Evolutionary conservation across 305 asterid species (phyloP).

Genomic region (Rubia peregrina): DNA sequence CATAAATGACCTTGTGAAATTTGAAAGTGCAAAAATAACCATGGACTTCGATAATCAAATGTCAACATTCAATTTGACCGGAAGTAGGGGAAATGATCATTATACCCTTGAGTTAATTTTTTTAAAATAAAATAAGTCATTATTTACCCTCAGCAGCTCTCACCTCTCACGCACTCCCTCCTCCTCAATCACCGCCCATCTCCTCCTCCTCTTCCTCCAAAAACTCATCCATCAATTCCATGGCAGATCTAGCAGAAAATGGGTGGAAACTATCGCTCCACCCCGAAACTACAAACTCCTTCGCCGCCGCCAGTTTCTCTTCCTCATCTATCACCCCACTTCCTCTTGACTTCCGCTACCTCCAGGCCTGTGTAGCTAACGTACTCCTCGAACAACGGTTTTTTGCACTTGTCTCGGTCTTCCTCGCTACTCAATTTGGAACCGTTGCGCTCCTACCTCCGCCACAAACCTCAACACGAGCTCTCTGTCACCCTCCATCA

Average conservation of each 20-base stretch:
- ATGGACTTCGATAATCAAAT: too few relatives aligned
- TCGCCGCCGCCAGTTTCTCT: slow-evolving; percentile 41
- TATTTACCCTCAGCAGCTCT: too few relatives aligned
- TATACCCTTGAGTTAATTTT: too few relatives aligned
- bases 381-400: slow-evolving; percentile 35
- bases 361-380: slow-evolving; percentile 26
- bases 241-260: slow-evolving; percentile 49
- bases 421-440: slow-evolving; percentile 33
- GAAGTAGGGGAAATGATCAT: too few relatives aligned
- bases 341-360: slow-evolving; percentile 44
- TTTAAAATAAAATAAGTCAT: too few relatives aligned
- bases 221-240: slow-evolving; percentile 51
- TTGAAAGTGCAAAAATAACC: too few relatives aligned
- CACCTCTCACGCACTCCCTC: too few relatives aligned
- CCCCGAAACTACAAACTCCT: slow-evolving; percentile 24
- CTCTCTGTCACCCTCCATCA: slow-evolving; percentile 25
- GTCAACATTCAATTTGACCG: too few relatives aligned
- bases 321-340: slow-evolving; percentile 56
- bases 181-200: slow-evolving; percentile 4
- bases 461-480: slow-evolving; percentile 44
- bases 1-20: too few relatives aligned
- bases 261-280: background rate
- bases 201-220: slow-evolving; percentile 20
- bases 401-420: slow-evolving; percentile 57
- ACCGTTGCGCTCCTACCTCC: slow-evolving; percentile 37